A percentile compares a stretch with the other conserved stretches of the same genome.
Conservation (phyloP, 2,329 filamentous ascomycete species). For the Sporothrix euskadiensis region DNA sequence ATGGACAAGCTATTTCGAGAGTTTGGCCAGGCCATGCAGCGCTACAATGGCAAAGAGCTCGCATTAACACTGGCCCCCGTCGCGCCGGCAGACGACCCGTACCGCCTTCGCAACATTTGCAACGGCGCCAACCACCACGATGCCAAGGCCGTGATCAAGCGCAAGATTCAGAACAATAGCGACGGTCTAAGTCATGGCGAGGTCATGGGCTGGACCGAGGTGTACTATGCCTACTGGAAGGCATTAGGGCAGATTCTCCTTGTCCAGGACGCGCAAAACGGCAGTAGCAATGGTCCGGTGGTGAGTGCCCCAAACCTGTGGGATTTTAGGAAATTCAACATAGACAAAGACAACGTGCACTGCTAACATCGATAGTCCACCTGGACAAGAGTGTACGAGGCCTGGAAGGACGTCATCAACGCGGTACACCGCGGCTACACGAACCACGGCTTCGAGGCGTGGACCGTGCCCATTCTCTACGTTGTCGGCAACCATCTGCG, state of each 20-base stretch:
- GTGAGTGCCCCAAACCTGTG: background rate
- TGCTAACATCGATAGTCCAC: conserved; percentile 47
- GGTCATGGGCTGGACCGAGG: conserved; percentile 78
- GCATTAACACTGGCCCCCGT: conserved; percentile 74
- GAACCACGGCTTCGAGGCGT: conserved; percentile 73
- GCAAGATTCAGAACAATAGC: conserved; percentile 66
- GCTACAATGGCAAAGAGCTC: conserved; percentile 69
- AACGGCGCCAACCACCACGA: conserved; percentile 67
- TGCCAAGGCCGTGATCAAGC: conserved; percentile 68
- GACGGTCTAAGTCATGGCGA: conserved; percentile 64
- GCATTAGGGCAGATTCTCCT: conserved; percentile 72
- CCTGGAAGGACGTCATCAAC: conserved; percentile 83
- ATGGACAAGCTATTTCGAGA: conserved; percentile 76
- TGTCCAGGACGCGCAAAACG: conserved; percentile 39
- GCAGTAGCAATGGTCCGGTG: background rate
- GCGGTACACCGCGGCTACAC: conserved; percentile 79
- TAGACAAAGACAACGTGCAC: background rate
- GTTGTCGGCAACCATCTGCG: conserved; percentile 82
- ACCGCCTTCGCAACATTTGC: conserved; percentile 69
- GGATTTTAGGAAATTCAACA: background rate
- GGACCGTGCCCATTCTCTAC: conserved; percentile 92
- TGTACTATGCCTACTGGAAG: conserved; percentile 83
- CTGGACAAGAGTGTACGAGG: conserved; percentile 80
- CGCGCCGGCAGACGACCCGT: conserved; percentile 60
- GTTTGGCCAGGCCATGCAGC: conserved; percentile 68